A percentile compares a stretch with the other conserved stretches of the same genome.
Evolutionary conservation across 768 basidiomycete species (phyloP).

Genomic region (Tephrocybe sp.): DNA sequence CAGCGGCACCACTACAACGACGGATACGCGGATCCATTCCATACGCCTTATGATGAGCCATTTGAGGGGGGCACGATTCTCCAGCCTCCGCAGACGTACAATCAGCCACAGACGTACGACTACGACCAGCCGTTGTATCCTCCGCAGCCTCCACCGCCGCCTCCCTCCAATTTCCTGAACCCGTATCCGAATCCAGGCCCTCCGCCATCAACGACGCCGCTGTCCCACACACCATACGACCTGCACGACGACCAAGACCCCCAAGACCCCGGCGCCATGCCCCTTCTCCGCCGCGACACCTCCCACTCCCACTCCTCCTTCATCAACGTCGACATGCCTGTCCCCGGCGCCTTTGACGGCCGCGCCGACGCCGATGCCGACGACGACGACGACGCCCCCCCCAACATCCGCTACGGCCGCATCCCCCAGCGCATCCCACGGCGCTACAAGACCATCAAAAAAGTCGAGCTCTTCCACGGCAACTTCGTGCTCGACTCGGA

Average conservation of each 20-base stretch:
- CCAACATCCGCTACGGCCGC: constrained; percentile 81
- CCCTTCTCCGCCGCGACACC: constrained; percentile 53
- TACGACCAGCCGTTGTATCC: constrained; percentile 17
- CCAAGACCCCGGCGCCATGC: constrained; percentile 65
- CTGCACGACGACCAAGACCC: constrained; percentile 39
- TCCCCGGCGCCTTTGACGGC: constrained; percentile 51
- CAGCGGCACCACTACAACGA: constrained; percentile 68
- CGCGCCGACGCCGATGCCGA: too few species aligned
- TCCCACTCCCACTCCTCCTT: constrained; percentile 20
- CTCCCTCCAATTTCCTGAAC: constrained; percentile 9
- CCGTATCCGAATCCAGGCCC: constrained; percentile 23
- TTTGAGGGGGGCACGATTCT: constrained; percentile 26
- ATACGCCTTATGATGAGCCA: constrained; percentile 15
- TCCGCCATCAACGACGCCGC: constrained; percentile 22
- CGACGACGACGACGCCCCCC: constrained; percentile 37
- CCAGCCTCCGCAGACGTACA: constrained; percentile 15
- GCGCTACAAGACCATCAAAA: constrained; percentile 92
- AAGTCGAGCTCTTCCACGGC: constrained; percentile 88
- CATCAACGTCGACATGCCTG: constrained; percentile 22
- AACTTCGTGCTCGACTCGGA: constrained; percentile 91
- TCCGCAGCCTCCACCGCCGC: constrained; percentile 10
- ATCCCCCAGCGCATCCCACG: constrained; percentile 91
- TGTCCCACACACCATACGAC: constrained; percentile 33
- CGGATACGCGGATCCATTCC: constrained; percentile 40
- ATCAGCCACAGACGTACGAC: constrained; percentile 18